Conservation (phyloP, 495 filamentous ascomycete species). For the Aspergillus cristatus region DNA sequence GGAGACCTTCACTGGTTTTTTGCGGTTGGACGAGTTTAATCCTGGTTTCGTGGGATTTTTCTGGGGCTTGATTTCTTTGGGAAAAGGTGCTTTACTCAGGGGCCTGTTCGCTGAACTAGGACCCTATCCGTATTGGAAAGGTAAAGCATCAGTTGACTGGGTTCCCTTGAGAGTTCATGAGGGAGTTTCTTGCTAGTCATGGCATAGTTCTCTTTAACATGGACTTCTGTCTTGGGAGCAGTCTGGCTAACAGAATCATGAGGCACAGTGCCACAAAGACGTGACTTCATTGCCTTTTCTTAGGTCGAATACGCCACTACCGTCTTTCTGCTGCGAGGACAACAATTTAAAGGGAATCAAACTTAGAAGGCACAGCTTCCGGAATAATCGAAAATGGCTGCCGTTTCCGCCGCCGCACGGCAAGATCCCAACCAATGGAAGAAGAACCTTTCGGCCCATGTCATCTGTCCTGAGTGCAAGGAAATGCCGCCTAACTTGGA, state of each 20-base stretch:
- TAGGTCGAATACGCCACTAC: conserved; percentile 14
- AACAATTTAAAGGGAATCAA: background rate
- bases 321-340: conserved; percentile 7
- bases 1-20: conserved; percentile 45
- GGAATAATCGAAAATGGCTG: conserved; percentile 31
- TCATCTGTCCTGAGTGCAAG: conserved; percentile 84
- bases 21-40: conserved; percentile 32
- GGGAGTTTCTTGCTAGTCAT: background rate
- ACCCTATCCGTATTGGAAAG: conserved; percentile 20
- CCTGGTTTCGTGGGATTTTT: conserved; percentile 18
- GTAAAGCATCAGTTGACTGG: conserved; percentile 23
- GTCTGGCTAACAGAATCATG: conserved; percentile 25
- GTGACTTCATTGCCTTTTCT: conserved; percentile 10
- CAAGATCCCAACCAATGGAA: conserved; percentile 41
- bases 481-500: conserved; percentile 90
- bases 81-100: conserved; percentile 11
- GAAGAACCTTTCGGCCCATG: conserved; percentile 71
- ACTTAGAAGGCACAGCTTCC: too few relatives aligned
- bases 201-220: background rate
- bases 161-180: conserved; percentile 3
- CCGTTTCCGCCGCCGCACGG: conserved; percentile 14
- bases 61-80: conserved; percentile 4
- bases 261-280: conserved; percentile 21
- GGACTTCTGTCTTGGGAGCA: conserved; percentile 11
- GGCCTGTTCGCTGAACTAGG: conserved; percentile 9